These are phyloP conservation scores for Solanum ossicruentum DNA, from an alignment of 257 asterid species.

Conservation along the genomic window DNA sequence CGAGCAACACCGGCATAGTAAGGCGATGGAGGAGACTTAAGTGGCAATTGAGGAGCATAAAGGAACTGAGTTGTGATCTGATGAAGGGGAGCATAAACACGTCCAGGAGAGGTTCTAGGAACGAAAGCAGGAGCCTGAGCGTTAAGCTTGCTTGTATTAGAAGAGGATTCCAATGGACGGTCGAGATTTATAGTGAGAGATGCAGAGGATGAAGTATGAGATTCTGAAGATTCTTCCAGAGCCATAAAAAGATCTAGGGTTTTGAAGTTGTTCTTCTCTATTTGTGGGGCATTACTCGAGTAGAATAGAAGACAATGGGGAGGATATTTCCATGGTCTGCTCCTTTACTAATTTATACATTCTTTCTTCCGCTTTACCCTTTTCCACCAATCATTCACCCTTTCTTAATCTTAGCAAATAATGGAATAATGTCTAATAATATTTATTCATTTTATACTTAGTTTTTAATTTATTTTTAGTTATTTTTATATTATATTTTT, in stretches of 20 bases:
- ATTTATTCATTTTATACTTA: no score
- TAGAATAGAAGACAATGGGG: neutral
- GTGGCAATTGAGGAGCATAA: neutral
- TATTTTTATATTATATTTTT: no score
- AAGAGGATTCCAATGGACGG: neutral
- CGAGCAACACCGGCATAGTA: slow-evolving; percentile 25
- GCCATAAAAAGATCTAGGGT: neutral
- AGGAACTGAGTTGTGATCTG: neutral
- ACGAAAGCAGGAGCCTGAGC: slow-evolving; percentile 80
- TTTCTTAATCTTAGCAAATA: no score
- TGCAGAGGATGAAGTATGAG: neutral
- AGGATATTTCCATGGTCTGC: neutral
- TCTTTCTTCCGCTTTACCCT: neutral
- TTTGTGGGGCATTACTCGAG: no score
- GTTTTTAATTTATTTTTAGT: no score
- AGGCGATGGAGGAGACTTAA: slow-evolving; percentile 15
- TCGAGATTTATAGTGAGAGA: neutral
- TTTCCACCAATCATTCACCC: neutral
- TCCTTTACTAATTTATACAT: neutral
- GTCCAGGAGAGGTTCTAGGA: slow-evolving; percentile 30
- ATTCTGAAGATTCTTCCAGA: neutral
- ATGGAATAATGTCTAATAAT: no score
- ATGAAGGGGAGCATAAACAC: neutral
- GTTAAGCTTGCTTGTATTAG: slow-evolving; percentile 31
- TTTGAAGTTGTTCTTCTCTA: neutral